Evolutionary conservation across 108 stramenopile species (phyloP), one percentile per base, ranked within the genome.

Genomic region (Cyclostephanos tholiformis): DNA sequence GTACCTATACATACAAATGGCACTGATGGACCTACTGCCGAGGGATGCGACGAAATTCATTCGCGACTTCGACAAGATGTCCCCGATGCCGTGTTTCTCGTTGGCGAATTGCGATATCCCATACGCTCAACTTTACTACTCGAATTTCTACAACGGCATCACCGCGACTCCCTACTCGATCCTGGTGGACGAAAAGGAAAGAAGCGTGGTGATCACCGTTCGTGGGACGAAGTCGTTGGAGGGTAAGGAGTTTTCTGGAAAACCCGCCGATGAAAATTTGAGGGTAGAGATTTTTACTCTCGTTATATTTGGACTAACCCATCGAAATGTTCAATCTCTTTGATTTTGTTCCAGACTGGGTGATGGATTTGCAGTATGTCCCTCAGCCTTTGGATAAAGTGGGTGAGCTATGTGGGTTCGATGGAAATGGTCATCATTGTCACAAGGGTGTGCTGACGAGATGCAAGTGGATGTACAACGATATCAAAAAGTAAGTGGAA

Each of bases 361-460:
- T 91, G n/a, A 86, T 69, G 19, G 88, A 91, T 71, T 84, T 83
- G 19, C 84, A 74, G 49, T 83, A 81, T 30, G 86, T 86, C 23
- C 86, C 87, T 12, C 53, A 30, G 26, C 79, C 82, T 20, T 56
- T 88, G 52, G 87, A 88, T 35, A 53, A 56, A 30, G 53, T 65
- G n/a, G 81, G 81, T 14, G 36, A 39, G 36, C 52, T 77, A 50
- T 87, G 85, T 65, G 86, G 86, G 7, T 87, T 87, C 63, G 80
- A 85, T 41, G 86, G 86, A 29, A 22, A 50, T 20, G 80, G 76
- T 6, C 80, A 81, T 72, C 78, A 78, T 49, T 84, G 77, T 36
- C 86, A 87, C 62, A 75, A 72, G 17, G 86, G 86, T 23, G 82
- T 87, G 2, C 56, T 85, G 26, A 69, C 63, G 10, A 49, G 82